Evolutionary conservation across 805 yeast genomes (phyloP), one percentile per base, ranked within the genome.

Genomic region (Diddensiella transvaalensis): DNA sequence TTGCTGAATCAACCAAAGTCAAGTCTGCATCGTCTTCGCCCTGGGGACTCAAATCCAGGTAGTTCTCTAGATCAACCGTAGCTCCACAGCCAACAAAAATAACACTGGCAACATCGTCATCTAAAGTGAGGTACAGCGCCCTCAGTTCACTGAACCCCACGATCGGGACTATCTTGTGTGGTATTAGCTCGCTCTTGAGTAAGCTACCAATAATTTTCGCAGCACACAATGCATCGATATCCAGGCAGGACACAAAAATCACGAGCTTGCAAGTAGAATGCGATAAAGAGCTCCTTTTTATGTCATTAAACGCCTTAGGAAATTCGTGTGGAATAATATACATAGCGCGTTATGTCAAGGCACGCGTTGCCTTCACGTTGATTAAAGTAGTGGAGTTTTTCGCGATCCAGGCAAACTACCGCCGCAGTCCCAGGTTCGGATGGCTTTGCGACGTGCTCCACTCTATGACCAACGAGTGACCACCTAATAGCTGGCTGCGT

Each of bases 81-180:
- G 95, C 95, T 11, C 99, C 99, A 68, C 96, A 93, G 0, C 99
- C 99, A 0, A 93, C 69, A 36, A 90, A 71, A 3, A 93, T 65
- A 17, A 91, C 85, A 59, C 84, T 88, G 3, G 81, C 70, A 4
- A 93, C 80, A 45, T 87, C 91, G 3, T 69, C 75, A 61, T 90
- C 97, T 38, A 93, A 68, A 47, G 75, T 75, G 3, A 56, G 48
- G 60, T 78, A 90, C 61, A 83, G 87, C 21, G 60, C 62, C 54
- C 79, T 49, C 53, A 95, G 69, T 56, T 89, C 96, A 8, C 82
- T 68, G 61, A 88, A 91, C 0, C 99, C 99, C 17, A 87, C 89
- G 8, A 93, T 91, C 0, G 99, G 99, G 8, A 88, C 81, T 45
- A 89, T 72, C 65, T 91, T 96, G 63, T 83, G 87, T 53, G 89